A percentile compares a stretch with the other conserved stretches of the same genome.
Conservation (phyloP, 208 protist species). For the Crithidia bombi region DNA sequence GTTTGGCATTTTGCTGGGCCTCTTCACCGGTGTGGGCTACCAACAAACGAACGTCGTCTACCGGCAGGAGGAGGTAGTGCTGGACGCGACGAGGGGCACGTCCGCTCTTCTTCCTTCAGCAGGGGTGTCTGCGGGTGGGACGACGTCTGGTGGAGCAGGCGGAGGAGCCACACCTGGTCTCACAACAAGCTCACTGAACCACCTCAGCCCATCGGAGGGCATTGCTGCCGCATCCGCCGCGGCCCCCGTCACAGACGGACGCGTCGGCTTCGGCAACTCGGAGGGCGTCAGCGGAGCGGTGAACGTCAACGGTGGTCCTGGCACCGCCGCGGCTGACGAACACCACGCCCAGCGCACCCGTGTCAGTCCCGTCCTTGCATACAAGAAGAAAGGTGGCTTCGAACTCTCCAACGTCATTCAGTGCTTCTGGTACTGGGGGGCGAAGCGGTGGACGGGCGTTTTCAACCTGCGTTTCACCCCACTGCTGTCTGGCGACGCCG, state of each 20-base stretch:
- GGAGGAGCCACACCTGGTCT: neutral
- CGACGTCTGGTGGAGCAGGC: neutral
- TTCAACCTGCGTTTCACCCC: conserved; percentile 31
- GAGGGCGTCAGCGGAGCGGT: neutral
- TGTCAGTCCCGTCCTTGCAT: conserved; percentile 7
- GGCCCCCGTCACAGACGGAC: neutral
- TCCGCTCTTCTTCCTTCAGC: neutral
- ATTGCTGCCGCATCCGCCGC: neutral
- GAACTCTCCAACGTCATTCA: conserved; percentile 32
- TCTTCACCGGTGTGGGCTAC: conserved; percentile 46
- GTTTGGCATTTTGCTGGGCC: conserved; percentile 44
- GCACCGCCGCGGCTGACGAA: neutral
- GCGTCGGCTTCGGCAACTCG: neutral
- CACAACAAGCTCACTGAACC: conserved; percentile 2
- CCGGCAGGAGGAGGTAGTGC: conserved; percentile 13
- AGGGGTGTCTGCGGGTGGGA: neutral
- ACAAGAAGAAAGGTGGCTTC: conserved; percentile 14
- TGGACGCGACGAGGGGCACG: neutral
- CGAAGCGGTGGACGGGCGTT: conserved; percentile 33
- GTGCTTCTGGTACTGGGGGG: conserved; percentile 39
- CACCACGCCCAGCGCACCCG: neutral
- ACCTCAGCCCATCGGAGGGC: conserved; percentile 7
- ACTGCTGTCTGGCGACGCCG: conserved; percentile 17
- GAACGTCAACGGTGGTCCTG: neutral
- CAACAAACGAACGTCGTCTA: conserved; percentile 24